Evolutionary conservation across 2,329 filamentous ascomycete species (phyloP), one percentile per base, ranked within the genome.

Genomic region (Claviceps arundinis): DNA sequence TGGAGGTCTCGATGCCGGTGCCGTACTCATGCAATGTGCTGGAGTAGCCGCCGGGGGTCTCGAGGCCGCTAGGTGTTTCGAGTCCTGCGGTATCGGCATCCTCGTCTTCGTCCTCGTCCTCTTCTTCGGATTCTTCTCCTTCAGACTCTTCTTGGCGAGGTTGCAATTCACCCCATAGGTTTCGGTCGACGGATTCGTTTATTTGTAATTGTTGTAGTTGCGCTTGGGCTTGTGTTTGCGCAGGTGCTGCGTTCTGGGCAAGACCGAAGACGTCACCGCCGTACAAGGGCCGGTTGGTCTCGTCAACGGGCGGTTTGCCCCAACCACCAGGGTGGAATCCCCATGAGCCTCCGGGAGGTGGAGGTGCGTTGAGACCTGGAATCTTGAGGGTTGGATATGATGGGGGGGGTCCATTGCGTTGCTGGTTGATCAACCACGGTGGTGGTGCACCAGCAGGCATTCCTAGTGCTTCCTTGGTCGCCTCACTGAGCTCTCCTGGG

Each of bases 341-440:
- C 93, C 93, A 98, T 53, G 84, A 81, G 24, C 86, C 90, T 47
- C 91, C 91, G 1, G 88, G 77, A 2, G 93, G 93, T 11, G 91
- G 88, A 4, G 93, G 89, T 1, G 91, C 89, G 66, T 97, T 98
- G 47, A 98, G 78, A 45, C 93, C 93, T 8, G 93, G 87, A 55
- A 98, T 89, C 65, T 93, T 95, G 50, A 97, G 76, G n/a, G 88
- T 88, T 22, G 93, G 90, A 66, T 98, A 98, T 8, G 89, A 94
- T 5, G 91, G 90, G 1, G 93, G 91, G 24, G 90, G 89, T 0
- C 93, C 93, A 61, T 89, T 88, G 59, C 91, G 84, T 69, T 98
- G 93, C 69, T 95, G 89, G 68, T 95, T 95, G 65, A 98, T 91
- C 55, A 98, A 78, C 93, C 93, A 98, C 42, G 93, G 93, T 24